Base-by-base conservation (phyloP, 345 rosid genomes). In the Balakata baccata region DNA sequence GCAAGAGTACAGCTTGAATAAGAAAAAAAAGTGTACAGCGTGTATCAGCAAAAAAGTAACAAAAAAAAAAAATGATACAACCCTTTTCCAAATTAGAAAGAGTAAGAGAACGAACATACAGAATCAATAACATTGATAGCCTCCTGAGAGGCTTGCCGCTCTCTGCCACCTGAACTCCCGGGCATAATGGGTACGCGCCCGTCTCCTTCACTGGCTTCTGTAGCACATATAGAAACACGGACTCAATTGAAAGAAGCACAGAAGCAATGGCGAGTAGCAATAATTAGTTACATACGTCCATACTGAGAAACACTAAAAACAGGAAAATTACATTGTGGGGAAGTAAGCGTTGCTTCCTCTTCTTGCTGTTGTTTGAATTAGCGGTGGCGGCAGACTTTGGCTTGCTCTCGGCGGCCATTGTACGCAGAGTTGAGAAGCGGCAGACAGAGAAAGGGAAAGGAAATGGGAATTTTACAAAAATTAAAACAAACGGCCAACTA, bases 111-210 rank as follows among this genome's bases (percentile, higher is more conserved):
- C 85, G 77, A 81, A 46, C 85, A 77, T 82, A 94, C 98, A 77
- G 97, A 83, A 75, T 92, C 98, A 61, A 94, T 83, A 81, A 92
- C 95, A 75, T 84, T 84, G 57, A 89, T 73, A 66, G 95, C 98
- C 82, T 94, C 98, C 46, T 83, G 86, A 78, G 94, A 78, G 74
- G 97, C 98, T 84, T 94, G 97, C 65, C 80, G 86, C 69, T 94
- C 97, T 66, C 96, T 84, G 46, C 98, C 96, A 43, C 98, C 79
- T 86, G 87, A 1, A 94, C 89, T 11, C 98, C 98, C 3, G 97
- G 92, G 71, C 79, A 88, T 45, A 92, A 71, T 23, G 97, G 98
- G 77, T 92, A 94, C 11, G 93, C 71, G 0, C 95, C 97, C 83
- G 86, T 92, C 90, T 89, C 90, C 87, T 84, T 92, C 75, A 84